Conservation (phyloP, 164 flowering plant genomes). For the Annona cherimola region DNA sequence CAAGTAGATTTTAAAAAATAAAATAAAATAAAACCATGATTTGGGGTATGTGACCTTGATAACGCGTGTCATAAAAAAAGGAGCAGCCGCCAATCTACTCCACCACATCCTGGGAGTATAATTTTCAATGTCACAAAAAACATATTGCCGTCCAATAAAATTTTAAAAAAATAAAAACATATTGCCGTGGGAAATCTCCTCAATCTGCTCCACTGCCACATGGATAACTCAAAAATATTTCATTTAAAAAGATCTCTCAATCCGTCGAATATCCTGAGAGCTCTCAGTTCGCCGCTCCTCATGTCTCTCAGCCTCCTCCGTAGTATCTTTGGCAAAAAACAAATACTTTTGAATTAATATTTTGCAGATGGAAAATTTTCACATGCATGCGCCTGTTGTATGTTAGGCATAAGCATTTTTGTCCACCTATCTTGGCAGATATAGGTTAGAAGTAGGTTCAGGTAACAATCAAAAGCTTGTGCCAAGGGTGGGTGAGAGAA, state of each 20-base stretch:
- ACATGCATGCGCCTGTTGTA: neutral
- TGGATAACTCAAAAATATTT: neutral
- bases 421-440: too few relatives aligned
- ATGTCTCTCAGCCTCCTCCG: constrained; percentile 84
- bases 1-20: too few relatives aligned
- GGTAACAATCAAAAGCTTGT: too few relatives aligned
- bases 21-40: too few relatives aligned
- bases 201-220: neutral
- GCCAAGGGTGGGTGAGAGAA: too few relatives aligned
- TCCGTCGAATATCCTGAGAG: constrained; percentile 59
- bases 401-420: neutral
- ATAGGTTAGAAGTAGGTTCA: too few relatives aligned
- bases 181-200: neutral
- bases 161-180: neutral
- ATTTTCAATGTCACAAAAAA: neutral
- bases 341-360: neutral
- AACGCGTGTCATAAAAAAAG: neutral
- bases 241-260: constrained; percentile 65
- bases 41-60: neutral
- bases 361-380: neutral
- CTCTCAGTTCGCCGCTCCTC: constrained; percentile 77
- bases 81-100: neutral
- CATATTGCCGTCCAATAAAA: neutral
- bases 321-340: constrained; percentile 44
- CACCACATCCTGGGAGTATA: neutral